Evolutionary conservation across 2,329 filamentous ascomycete species (phyloP), one percentile per base, ranked within the genome.

Genomic region (Fusarium sp.): DNA sequence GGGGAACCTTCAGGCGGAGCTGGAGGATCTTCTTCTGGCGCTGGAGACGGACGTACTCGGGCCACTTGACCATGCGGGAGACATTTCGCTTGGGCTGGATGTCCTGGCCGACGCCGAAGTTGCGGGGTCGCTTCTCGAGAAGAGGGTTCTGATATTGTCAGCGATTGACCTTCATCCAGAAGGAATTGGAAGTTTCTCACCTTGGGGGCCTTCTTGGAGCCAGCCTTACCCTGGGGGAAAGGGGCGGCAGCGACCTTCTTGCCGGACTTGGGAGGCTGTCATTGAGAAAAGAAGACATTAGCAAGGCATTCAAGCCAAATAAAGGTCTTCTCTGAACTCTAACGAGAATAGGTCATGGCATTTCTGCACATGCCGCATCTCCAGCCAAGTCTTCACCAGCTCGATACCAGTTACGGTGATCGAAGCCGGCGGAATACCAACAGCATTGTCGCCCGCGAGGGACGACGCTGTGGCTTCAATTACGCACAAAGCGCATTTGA

Each of bases 281-380:
- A 98, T 98, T 95, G 94, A 98, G 94, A 92, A 96, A 93, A 95
- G 91, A 96, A 92, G 89, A 92, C 84, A 92, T 96, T 91, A 97
- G 93, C 90, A 82, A 86, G 85, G 88, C 87, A 89, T 86, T 89
- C 89, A 85, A 85, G 88, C 88, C 82, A 81, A 83, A 49, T 81
- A 83, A 82, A 83, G 85, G 85, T 91, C 90, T 92, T 91, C 88
- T 90, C 88, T 90, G 82, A 91, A 90, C 92, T 96, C 92, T 96
- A 96, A 83, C 89, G 92, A 95, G 90, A 85, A 70, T 69, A 81
- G 80, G 76, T 70, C 75, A 75, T 76, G 78, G 79, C 84, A 83
- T 86, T 82, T 81, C 82, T 82, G 82, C 83, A 64, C 79, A 77
- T 73, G 67, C 73, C 58, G 68, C 71, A 78, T 80, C 86, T 89